A percentile compares a stretch with the other conserved stretches of the same genome.
Conservation (phyloP, 176 grass and related monocot species). For the Avena insularis region DNA sequence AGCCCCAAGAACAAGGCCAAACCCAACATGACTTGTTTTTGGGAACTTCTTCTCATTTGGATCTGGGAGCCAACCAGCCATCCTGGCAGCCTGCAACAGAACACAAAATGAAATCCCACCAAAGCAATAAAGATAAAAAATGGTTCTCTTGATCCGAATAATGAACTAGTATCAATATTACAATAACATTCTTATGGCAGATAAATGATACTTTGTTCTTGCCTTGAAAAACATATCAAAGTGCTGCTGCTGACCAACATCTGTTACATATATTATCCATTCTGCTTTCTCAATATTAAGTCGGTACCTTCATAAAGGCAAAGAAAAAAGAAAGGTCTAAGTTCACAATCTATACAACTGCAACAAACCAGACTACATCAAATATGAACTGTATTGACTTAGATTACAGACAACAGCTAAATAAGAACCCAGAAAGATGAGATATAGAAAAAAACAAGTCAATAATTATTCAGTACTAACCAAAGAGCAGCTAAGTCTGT, state of each 20-base stretch:
- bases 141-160: neutral
- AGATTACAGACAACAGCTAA: neutral
- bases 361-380: slow-evolving; percentile 2
- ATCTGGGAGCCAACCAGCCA: slow-evolving; percentile 66
- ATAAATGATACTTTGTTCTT: slow-evolving; percentile 40
- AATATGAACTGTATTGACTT: slow-evolving; percentile 23
- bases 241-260: slow-evolving; percentile 72
- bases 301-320: slow-evolving; percentile 51
- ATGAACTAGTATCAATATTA: slow-evolving; percentile 6
- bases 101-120: neutral
- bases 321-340: slow-evolving; percentile 20
- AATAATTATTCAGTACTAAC: slow-evolving; percentile 43
- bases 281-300: slow-evolving; percentile 69
- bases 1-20: slow-evolving; percentile 80
- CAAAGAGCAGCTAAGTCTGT: slow-evolving; percentile 88
- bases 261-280: slow-evolving; percentile 78
- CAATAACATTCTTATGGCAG: slow-evolving; percentile 1
- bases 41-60: slow-evolving; percentile 58
- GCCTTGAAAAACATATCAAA: slow-evolving; percentile 82
- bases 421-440: slow-evolving; percentile 7
- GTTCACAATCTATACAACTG: slow-evolving; percentile 16
- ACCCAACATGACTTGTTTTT: slow-evolving; percentile 64
- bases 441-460: slow-evolving; percentile 1
- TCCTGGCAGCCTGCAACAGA: slow-evolving; percentile 61
- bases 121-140: neutral